Base-by-base conservation (phyloP, 1,284 basidiomycete species). In the Sphaerobolus stellatus region DNA sequence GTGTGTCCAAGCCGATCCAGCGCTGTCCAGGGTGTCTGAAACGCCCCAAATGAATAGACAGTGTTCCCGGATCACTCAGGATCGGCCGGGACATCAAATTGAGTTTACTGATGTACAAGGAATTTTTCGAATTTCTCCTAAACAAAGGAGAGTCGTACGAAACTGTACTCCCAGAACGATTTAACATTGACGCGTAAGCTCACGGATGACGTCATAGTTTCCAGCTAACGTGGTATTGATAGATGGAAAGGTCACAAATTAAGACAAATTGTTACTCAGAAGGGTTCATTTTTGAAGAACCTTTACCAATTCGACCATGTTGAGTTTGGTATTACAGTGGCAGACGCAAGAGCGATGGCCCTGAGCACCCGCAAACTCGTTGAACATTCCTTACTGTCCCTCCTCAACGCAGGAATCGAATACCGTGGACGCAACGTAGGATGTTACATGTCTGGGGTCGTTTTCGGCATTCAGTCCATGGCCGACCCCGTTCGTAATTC, bases 401-500 rank as follows among this genome's bases (percentile, higher is more conserved):
- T 59, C 3, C 55, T 56, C 3, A 55, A 59, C 36, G 52, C 58
- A 24, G 58, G 58, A n/a, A 57, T 59, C 25, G 45, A 56, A 30
- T 59, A 59, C 31, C 45, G 51, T 16, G 54, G 55, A 14, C 31
- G 47, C 40, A 48, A 53, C 30, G 50, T 59, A 25, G 58, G 58
- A 27, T 59, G 58, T 40, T 59, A 48, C 47, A 48, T 41, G 58
- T n/a, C n/a, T n/a, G n/a, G n/a, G n/a, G n/a, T n/a, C n/a, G n/a
- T n/a, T n/a, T n/a, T n/a, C n/a, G 61, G 62, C 51, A 52, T 67
- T 25, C 55, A 56, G n/a, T 64, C 52, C 18, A 57, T 68, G 20
- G 59, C 62, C 7, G 68, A 68, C 22, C 57, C 62, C 18, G 68
- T 68, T 45, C 34, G 61, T 24, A n/a, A 8, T 8, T 43, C n/a